Conservation (phyloP, 1,139 yeast species). For the Spencermartinsiella ligniputridi region DNA sequence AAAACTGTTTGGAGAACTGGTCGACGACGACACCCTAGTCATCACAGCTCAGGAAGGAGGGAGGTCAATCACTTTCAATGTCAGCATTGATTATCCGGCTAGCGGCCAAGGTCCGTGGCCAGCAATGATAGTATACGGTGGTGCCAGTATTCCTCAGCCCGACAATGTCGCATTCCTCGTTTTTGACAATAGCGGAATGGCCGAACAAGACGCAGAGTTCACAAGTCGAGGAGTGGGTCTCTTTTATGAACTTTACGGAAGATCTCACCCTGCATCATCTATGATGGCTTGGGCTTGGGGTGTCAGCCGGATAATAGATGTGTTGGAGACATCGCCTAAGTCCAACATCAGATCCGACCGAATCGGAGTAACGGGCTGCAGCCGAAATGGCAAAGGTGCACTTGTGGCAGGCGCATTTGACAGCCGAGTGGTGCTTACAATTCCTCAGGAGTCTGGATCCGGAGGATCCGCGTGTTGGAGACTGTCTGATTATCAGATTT, state of each 20-base stretch:
- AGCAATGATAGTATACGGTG: slow-evolving; percentile 6
- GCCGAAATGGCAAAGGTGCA: slow-evolving; percentile 7
- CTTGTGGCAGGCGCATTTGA: slow-evolving; percentile 9
- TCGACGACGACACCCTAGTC: slow-evolving; percentile 3
- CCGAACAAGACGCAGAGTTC: slow-evolving; percentile 5
- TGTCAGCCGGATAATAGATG: slow-evolving; percentile 7
- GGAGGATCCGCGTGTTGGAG: slow-evolving; percentile 10
- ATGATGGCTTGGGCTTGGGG: slow-evolving; percentile 10
- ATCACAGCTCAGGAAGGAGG: slow-evolving; percentile 3
- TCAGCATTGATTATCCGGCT: slow-evolving; percentile 4
- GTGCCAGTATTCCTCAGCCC: slow-evolving; percentile 8
- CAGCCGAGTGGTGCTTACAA: slow-evolving; percentile 3
- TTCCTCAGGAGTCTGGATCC: slow-evolving; percentile 10
- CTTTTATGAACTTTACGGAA: slow-evolving; percentile 6
- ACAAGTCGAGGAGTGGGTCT: slow-evolving; percentile 6
- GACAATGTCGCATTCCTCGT: slow-evolving; percentile 6
- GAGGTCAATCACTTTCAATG: slow-evolving; percentile 4
- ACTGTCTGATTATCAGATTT: slow-evolving; percentile 3
- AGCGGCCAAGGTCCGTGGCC: slow-evolving; percentile 8
- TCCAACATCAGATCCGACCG: slow-evolving; percentile 6
- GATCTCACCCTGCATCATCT: slow-evolving; percentile 6
- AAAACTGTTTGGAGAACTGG: slow-evolving; percentile 1
- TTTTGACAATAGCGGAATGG: slow-evolving; percentile 7
- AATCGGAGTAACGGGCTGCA: slow-evolving; percentile 7
- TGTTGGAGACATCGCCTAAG: slow-evolving; percentile 4